Conservation (phyloP, 106 monocot species). For the Platanthera guangdongensis region DNA sequence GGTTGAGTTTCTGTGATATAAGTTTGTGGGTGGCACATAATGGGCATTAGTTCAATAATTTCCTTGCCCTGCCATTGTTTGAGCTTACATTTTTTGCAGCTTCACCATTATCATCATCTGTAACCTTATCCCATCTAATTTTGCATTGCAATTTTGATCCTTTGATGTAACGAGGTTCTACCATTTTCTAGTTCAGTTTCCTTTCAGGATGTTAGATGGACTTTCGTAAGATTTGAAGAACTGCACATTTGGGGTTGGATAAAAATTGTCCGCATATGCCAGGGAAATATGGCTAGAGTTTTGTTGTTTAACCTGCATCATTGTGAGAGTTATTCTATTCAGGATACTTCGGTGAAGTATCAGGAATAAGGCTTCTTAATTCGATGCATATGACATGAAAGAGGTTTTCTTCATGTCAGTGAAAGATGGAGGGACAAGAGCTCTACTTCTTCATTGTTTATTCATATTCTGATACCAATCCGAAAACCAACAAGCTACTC, state of each 20-base stretch:
- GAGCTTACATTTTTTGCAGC: no score
- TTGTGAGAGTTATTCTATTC: not conserved
- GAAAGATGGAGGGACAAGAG: not conserved
- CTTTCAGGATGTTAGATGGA: not conserved
- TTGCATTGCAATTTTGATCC: no score
- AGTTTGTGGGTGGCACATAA: not conserved
- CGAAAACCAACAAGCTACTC: no score
- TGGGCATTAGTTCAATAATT: no score
- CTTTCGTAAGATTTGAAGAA: not conserved
- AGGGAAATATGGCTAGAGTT: no score
- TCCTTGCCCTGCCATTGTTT: no score
- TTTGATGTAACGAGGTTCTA: not conserved
- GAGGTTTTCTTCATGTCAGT: not conserved
- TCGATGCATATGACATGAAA: not conserved
- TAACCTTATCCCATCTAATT: no score
- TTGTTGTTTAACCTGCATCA: not conserved
- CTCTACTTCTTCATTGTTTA: not conserved
- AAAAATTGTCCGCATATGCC: no score
- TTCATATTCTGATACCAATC: no score
- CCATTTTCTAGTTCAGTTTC: not conserved
- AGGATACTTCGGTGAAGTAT: not conserved
- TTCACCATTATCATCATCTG: no score
- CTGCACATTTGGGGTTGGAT: not conserved
- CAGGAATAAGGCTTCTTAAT: not conserved
- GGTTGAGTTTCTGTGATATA: not conserved